phyloP scores from a whole-genome alignment of 2,329 filamentous ascomycete genomes.

The Huntiella abstrusa region DNA sequence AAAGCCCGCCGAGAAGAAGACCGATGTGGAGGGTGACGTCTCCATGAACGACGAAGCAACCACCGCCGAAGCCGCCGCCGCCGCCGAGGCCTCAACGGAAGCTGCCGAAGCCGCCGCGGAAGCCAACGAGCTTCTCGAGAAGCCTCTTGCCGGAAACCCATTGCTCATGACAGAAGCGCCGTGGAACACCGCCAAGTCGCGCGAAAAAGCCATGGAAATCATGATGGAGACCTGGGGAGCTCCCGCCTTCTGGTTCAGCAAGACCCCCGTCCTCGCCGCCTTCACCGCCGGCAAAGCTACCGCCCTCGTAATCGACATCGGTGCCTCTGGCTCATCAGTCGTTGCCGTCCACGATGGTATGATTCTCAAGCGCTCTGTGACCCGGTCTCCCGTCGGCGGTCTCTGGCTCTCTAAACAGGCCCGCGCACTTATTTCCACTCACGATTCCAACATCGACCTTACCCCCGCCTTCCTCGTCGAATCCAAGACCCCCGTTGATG shows the following conservation, averaged over 20 bases:
- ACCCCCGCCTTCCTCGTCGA: constrained; percentile 76
- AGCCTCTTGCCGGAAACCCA: constrained; percentile 73
- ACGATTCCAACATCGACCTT: constrained; percentile 49
- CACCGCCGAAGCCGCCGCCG: background rate
- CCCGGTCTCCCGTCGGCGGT: constrained; percentile 69
- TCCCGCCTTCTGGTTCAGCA: constrained; percentile 83
- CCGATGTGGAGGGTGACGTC: constrained; percentile 43
- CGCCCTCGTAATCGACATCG: constrained; percentile 80
- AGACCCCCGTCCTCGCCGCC: constrained; percentile 73
- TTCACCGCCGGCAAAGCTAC: constrained; percentile 89
- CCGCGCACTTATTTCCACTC: constrained; percentile 50
- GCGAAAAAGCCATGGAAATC: constrained; percentile 89
- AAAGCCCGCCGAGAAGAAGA: constrained; percentile 15
- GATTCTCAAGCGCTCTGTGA: constrained; percentile 76
- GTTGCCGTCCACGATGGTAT: constrained; percentile 89
- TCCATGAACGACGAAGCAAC: constrained; percentile 29
- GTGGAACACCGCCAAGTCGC: constrained; percentile 73
- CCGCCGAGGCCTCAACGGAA: constrained; percentile 3
- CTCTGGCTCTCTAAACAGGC: constrained; percentile 83
- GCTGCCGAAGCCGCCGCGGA: constrained; percentile 13
- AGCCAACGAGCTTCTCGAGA: constrained; percentile 36
- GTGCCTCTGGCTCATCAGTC: constrained; percentile 72
- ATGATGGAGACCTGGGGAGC: constrained; percentile 95
- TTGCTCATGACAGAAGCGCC: constrained; percentile 84
- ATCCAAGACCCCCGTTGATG: constrained; percentile 76